Conservation (phyloP, 306 rosid species). For the Rubus idaeus region DNA sequence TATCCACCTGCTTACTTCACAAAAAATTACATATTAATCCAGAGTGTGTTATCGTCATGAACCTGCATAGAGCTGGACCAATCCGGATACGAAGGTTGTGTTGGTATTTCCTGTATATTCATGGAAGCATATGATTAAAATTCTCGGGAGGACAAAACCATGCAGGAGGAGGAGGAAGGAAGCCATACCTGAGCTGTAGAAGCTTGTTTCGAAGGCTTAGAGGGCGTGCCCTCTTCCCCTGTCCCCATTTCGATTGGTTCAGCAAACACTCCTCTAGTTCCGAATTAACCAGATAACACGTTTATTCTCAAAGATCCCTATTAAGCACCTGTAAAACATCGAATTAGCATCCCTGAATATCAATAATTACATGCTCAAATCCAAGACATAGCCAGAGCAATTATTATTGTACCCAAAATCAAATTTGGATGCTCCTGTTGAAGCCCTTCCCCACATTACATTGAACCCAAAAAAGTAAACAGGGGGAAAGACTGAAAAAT, state of each 20-base stretch:
- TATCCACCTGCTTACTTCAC: not conserved
- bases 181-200: slow-evolving; percentile 61
- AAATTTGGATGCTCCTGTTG: not conserved
- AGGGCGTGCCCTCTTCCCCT: slow-evolving; percentile 76
- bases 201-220: slow-evolving; percentile 71
- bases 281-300: slow-evolving; percentile 24
- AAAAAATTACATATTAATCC: slow-evolving; percentile 13
- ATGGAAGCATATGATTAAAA: not conserved
- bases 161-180: not conserved
- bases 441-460: slow-evolving; percentile 1
- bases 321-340: slow-evolving; percentile 22
- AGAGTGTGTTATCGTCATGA: slow-evolving; percentile 22
- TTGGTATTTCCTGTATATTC: slow-evolving; percentile 60
- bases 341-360: not conserved
- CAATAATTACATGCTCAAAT: not conserved
- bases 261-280: slow-evolving; percentile 25
- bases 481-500: not conserved
- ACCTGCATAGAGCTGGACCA: slow-evolving; percentile 98
- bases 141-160: not conserved
- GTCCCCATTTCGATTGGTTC: slow-evolving; percentile 66
- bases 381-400: not conserved
- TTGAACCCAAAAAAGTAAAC: not conserved
- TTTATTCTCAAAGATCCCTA: slow-evolving; percentile 24
- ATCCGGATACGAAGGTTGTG: slow-evolving; percentile 76
- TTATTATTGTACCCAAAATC: not conserved